Conservation (phyloP, 345 rosid species). For the Citrus inodora region DNA sequence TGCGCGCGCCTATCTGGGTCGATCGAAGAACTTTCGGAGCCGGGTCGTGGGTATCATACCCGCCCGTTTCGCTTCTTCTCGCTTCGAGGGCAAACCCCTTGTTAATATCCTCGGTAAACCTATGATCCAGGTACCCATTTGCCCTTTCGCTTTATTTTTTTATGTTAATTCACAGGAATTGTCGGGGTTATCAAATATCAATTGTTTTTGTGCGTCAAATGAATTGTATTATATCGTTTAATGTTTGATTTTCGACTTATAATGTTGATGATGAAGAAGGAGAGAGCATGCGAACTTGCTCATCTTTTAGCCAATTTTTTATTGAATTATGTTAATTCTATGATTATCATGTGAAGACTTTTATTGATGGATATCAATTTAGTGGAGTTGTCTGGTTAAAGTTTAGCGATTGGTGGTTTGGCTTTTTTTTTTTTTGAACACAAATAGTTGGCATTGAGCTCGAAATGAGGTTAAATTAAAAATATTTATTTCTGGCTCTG, state of each 20-base stretch:
- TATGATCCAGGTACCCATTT: conserved; percentile 83
- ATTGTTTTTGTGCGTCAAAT: neutral
- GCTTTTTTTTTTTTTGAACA: neutral
- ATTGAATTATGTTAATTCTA: neutral
- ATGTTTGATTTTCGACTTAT: neutral
- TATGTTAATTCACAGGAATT: neutral
- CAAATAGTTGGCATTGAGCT: neutral
- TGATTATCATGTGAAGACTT: neutral
- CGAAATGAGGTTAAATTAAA: neutral
- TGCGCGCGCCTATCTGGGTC: conserved; percentile 53
- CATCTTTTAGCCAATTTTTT: neutral
- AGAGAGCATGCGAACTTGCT: neutral
- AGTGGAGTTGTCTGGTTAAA: neutral
- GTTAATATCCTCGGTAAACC: conserved; percentile 87
- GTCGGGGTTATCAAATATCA: neutral
- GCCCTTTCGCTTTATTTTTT: neutral
- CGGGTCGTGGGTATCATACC: conserved; percentile 96
- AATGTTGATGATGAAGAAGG: neutral
- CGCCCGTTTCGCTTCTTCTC: conserved; percentile 89
- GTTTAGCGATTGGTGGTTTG: neutral
- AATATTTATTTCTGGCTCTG: neutral
- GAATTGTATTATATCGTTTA: neutral
- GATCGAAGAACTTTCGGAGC: conserved; percentile 56
- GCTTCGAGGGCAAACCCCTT: conserved; percentile 90
- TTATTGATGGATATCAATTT: neutral